Conservation (phyloP, 2,329 filamentous ascomycete species). For the Penicillium rolfsii region DNA sequence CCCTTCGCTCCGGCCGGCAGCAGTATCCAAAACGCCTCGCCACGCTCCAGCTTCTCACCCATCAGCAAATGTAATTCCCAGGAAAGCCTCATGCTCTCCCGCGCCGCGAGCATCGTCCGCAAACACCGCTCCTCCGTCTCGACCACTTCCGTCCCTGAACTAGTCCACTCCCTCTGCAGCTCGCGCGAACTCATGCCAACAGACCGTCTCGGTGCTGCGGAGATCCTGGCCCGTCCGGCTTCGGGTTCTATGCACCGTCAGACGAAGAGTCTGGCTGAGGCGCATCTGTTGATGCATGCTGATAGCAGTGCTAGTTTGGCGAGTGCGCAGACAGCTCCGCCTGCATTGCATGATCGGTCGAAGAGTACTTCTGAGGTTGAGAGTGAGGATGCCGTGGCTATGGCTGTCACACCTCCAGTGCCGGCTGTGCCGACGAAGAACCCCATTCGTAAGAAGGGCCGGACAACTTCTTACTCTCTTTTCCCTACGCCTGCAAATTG, state of each 20-base stretch:
- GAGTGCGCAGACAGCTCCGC: conserved; percentile 30
- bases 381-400: conserved; percentile 1
- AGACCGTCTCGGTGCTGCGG: conserved; percentile 29
- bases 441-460: conserved; percentile 38
- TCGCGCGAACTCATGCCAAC: conserved; percentile 44
- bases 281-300: conserved; percentile 35
- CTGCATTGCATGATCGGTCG: conserved; percentile 39
- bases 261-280: conserved; percentile 43
- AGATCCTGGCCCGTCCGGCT: conserved; percentile 27
- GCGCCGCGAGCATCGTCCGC: conserved; percentile 51
- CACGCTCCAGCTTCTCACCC: conserved; percentile 54
- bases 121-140: conserved; percentile 54
- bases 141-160: conserved; percentile 50
- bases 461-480: conserved; percentile 50
- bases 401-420: conserved; percentile 13
- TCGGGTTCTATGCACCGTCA: conserved; percentile 40
- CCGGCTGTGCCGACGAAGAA: conserved; percentile 35
- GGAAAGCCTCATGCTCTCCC: conserved; percentile 58
- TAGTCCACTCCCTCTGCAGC: conserved; percentile 46
- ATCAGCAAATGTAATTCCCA: conserved; percentile 62
- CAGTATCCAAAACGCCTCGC: conserved; percentile 39
- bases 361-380: conserved; percentile 44
- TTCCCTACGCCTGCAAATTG: conserved; percentile 38
- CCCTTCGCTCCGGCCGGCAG: conserved; percentile 48
- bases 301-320: conserved; percentile 34